phyloP scores from a whole-genome alignment of 257 asterid genomes.

The Plantago ovata region DNA sequence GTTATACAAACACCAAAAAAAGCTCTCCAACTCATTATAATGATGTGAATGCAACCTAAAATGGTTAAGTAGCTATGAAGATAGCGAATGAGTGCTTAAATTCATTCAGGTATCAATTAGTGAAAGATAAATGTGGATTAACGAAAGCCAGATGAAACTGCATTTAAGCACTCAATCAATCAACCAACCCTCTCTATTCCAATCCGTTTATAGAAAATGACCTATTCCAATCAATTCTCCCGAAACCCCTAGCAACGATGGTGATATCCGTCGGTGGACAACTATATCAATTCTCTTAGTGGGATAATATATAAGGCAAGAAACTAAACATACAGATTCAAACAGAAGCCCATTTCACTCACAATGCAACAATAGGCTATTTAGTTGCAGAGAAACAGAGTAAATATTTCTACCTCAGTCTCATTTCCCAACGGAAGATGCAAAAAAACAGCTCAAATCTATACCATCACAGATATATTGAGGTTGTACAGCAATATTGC shows the following conservation, averaged over 20 bases:
- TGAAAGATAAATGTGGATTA: not conserved
- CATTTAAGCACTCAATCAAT: not conserved
- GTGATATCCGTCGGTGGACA: slow-evolving; percentile 36
- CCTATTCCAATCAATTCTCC: slow-evolving; percentile 30
- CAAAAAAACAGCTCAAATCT: slow-evolving; percentile 27
- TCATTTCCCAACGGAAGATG: slow-evolving; percentile 9
- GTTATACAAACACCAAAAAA: slow-evolving; percentile 10
- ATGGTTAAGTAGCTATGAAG: slow-evolving; percentile 7
- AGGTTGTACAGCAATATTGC: slow-evolving; percentile 21
- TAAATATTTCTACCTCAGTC: slow-evolving; percentile 16
- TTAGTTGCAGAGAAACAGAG: slow-evolving; percentile 22
- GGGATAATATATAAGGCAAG: slow-evolving; percentile 28
- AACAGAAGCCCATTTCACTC: slow-evolving; percentile 20
- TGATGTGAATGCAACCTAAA: slow-evolving; percentile 1
- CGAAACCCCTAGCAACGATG: slow-evolving; percentile 33
- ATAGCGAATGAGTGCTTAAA: slow-evolving; percentile 2
- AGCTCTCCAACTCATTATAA: not conserved
- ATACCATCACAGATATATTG: slow-evolving; percentile 19
- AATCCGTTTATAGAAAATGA: slow-evolving; percentile 33
- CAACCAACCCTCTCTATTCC: slow-evolving; percentile 13
- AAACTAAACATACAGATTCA: slow-evolving; percentile 20
- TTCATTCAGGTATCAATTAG: slow-evolving; percentile 1
- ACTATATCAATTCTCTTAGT: slow-evolving; percentile 36
- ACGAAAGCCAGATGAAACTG: slow-evolving; percentile 6
- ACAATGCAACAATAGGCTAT: slow-evolving; percentile 30